These are phyloP conservation scores for Hygrophorus pudorinus DNA, from an alignment of 768 basidiomycete species.

Conservation along the genomic window DNA sequence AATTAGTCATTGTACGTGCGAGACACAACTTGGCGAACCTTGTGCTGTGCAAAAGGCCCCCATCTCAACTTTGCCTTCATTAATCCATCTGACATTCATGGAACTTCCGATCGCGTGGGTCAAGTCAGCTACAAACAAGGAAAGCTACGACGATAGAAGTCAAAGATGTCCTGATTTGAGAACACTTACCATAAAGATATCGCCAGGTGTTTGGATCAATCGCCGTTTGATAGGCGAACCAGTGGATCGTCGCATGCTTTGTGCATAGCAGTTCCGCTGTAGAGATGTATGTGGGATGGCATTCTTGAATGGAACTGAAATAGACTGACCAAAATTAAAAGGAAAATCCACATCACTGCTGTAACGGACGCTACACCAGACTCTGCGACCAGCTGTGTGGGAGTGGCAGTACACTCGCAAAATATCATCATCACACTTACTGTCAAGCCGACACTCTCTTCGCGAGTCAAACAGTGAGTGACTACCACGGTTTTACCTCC, in stretches of 20 bases:
- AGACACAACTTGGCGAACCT: not conserved
- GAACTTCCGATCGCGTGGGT: not conserved
- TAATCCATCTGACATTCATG: conserved; percentile 5
- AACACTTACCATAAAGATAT: conserved; percentile 1
- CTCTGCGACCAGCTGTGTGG: conserved; percentile 1
- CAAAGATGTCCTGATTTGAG: not conserved
- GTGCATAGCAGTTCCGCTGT: conserved; percentile 6
- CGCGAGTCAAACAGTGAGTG: conserved; percentile 5
- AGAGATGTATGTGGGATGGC: not conserved
- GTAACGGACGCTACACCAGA: conserved; percentile 2
- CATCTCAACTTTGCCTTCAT: conserved; percentile 5
- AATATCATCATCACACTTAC: not conserved
- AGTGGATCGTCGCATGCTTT: not conserved
- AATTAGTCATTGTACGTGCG: not conserved
- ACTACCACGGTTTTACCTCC: too few relatives aligned
- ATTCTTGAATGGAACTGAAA: not conserved
- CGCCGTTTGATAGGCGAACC: not conserved
- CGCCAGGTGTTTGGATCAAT: conserved; percentile 2
- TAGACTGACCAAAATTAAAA: conserved; percentile 4
- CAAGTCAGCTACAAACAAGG: conserved; percentile 4
- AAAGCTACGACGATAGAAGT: not conserved
- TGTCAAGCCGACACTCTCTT: conserved; percentile 5
- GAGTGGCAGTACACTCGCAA: not conserved
- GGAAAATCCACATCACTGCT: conserved; percentile 1
- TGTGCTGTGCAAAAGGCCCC: conserved; percentile 5